Evolutionary conservation across 768 basidiomycete genomes (phyloP).

Genomic region (Tulasnella sp.): DNA sequence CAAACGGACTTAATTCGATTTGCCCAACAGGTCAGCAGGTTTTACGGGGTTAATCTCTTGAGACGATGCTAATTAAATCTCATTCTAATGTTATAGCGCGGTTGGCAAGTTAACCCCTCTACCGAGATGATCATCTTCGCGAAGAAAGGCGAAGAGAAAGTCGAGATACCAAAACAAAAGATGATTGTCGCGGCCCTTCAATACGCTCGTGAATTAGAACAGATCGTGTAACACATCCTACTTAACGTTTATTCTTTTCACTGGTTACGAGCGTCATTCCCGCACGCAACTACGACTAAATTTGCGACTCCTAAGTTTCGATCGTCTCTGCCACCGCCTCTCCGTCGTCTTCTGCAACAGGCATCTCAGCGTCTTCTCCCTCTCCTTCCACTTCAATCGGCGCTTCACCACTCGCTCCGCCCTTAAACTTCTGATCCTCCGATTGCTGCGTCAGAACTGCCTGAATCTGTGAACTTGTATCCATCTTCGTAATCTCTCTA

Average conservation of each 20-base stretch:
- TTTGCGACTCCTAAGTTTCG: background rate
- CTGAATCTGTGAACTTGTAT: conserved; percentile 92
- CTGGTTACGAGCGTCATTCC: background rate
- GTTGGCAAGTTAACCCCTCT: conserved; percentile 80
- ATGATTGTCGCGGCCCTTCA: conserved; percentile 74
- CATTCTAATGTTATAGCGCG: conserved; percentile 56
- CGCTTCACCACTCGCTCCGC: conserved; percentile 48
- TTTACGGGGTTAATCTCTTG: conserved; percentile 21
- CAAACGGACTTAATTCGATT: conserved; percentile 82
- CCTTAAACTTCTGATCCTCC: conserved; percentile 81
- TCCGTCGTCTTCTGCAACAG: conserved; percentile 1
- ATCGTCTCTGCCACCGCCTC: conserved; percentile 10
- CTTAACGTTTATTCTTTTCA: conserved; percentile 18
- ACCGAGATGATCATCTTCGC: conserved; percentile 74
- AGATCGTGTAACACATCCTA: conserved; percentile 66
- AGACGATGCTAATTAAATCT: conserved; percentile 28
- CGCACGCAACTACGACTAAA: background rate
- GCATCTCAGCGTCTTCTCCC: background rate
- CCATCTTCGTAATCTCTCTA: conserved; percentile 91
- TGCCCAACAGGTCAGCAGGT: conserved; percentile 65
- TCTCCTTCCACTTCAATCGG: conserved; percentile 39
- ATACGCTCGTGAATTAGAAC: conserved; percentile 88
- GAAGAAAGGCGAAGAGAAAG: conserved; percentile 76
- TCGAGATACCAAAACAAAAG: conserved; percentile 84
- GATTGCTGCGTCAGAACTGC: conserved; percentile 73